Evolutionary conservation across 2,329 filamentous ascomycete species (phyloP), one percentile per base, ranked within the genome.

Genomic region (Diplodia intermedia): DNA sequence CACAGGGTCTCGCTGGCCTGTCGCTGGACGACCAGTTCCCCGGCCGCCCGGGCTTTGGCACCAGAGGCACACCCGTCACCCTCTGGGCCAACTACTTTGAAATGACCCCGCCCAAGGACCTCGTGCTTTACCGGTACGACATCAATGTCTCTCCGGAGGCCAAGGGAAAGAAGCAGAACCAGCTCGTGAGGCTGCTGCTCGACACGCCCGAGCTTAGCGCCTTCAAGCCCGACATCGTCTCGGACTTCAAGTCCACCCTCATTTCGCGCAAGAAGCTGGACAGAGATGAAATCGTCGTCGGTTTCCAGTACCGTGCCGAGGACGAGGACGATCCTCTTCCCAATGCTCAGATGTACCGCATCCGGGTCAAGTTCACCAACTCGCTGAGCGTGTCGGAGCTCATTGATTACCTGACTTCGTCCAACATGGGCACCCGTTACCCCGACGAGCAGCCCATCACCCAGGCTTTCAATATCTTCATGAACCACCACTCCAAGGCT

Each of bases 391-490:
- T 78, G 1, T 52, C 43, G 3, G 79, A 85, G 1, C 75, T 88
- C 8, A 67, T 85, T 6, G 76, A 82, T 2, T 86, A 80, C 71
- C 73, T 82, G 54, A 77, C 71, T 2, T 83, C 75, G n/a, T 75
- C 74, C 2, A 75, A 73, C 53, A 71, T 78, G 9, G 72, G 73
- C 23, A 75, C 74, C 0, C 70, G 75, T 14, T 84, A 84, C 60
- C 72, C 75, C 0, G 75, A 80, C 23, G 84, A 85, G 71, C 76
- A 79, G 1, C 84, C 87, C 66, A 76, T 86, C 0, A 79, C 88
- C 6, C 86, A 88, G 67, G 82, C 85, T 0, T 74, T 89, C 67
- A 89, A 90, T 71, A 85, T 88, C 36, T 77, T 89, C 31, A 76
- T 88, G 65, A 81, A 82, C 1, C 81, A 86, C 68, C 73, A 79